Percentiles rank a stretch among this genome's conserved stretches.
These are phyloP conservation scores for Fusarium sarcochroum DNA, from an alignment of 2,329 filamentous ascomycete genomes.

Conservation along the genomic window DNA sequence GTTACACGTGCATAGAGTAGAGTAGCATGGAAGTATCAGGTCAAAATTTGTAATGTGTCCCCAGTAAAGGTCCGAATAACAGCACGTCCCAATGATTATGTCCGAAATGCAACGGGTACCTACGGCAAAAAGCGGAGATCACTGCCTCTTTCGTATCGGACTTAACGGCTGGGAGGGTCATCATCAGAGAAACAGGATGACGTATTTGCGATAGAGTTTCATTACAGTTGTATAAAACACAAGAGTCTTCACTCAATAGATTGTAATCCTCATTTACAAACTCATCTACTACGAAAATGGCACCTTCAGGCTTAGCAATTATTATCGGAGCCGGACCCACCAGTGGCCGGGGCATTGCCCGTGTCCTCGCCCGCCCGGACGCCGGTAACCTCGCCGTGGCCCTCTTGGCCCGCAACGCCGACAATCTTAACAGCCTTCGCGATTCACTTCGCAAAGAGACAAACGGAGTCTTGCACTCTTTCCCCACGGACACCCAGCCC, in stretches of 20 bases:
- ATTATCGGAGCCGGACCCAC: slow-evolving; percentile 65
- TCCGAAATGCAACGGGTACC: neutral
- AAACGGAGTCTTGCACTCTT: slow-evolving; percentile 42
- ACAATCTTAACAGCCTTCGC: slow-evolving; percentile 47
- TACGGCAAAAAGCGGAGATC: neutral
- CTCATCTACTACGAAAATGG: slow-evolving; percentile 50
- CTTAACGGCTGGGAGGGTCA: slow-evolving; percentile 7
- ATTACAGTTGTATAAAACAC: neutral
- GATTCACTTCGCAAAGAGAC: slow-evolving; percentile 64
- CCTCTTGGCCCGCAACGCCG: slow-evolving; percentile 34
- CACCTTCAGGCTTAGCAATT: slow-evolving; percentile 64
- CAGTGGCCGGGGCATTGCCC: slow-evolving; percentile 69
- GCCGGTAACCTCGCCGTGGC: slow-evolving; percentile 41
- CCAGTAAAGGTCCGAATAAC: neutral
- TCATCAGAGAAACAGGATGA: slow-evolving; percentile 10
- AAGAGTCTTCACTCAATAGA: too few relatives aligned
- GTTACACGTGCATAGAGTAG: neutral
- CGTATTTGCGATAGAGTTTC: slow-evolving; percentile 1
- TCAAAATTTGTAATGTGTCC: neutral
- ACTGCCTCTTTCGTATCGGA: slow-evolving; percentile 4
- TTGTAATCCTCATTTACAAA: neutral
- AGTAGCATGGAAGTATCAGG: neutral
- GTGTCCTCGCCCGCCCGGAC: slow-evolving; percentile 43
- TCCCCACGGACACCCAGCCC: slow-evolving; percentile 32
- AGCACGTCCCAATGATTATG: neutral